Evolutionary conservation across 306 rosid genomes (phyloP), one percentile per base, ranked within the genome.

Genomic region (Dryas alaskensis): DNA sequence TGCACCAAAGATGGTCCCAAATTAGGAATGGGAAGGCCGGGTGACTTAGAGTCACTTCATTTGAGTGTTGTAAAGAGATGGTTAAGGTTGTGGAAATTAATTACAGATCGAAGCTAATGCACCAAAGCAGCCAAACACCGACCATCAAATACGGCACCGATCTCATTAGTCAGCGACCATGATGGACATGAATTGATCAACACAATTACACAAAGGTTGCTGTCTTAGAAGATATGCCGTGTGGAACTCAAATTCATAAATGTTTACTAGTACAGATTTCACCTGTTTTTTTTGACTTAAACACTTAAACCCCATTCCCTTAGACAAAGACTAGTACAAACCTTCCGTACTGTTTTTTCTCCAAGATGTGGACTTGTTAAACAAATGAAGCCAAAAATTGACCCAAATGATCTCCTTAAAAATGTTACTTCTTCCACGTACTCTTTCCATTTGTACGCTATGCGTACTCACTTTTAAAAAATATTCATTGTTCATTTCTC

Each of bases 141-240:
- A 64, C 47, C 60, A 6, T 4, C 1, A 47, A 14, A 11, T 78
- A 12, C 55, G 73, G 54, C 43, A 42, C 13, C 57, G 44, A 44
- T 52, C 52, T 42, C 9, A 0, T 53, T 45, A 22, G 45, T 49
- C 69, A 67, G 58, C 17, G 7, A 51, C 70, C 10, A 42, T 19
- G 37, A 54, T 37, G 37, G 37, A 31, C 2, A 31, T 31, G 37
- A 31, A 31, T 31, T 31, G 3, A 31, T 31, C 37, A 31, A 31
- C 3, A 31, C 37, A 31, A 22, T 22, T 22, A 22, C 22, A 22
- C 22, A 31, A 31, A 31, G 37, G 53, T 73, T 73, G 49, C 62
- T 63, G 19, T 55, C 48, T 19, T 17, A 27, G 16, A 60, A 54
- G 73, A 73, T 67, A 69, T 79, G 83, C 47, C 86, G 84, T 85